Evolutionary conservation across 1,139 yeast genomes (phyloP).

Genomic region (Lodderomyces parapsilosis): DNA sequence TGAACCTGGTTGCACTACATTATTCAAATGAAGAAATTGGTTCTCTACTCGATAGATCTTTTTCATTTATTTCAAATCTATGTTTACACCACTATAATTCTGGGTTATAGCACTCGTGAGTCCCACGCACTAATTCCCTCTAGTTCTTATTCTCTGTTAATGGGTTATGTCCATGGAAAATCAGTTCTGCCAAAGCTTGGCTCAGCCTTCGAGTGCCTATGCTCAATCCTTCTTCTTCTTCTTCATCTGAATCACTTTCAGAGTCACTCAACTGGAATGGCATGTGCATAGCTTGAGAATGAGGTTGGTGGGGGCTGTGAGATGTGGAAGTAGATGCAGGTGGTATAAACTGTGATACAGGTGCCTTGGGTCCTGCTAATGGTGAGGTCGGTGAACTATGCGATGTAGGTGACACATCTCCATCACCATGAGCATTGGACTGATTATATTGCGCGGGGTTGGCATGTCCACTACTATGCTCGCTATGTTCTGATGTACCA

Average conservation of each 20-base stretch:
- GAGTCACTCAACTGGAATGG: slow-evolving; percentile 21
- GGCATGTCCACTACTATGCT: background rate
- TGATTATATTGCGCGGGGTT: background rate
- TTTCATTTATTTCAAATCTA: slow-evolving; percentile 2
- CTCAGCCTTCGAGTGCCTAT: slow-evolving; percentile 42
- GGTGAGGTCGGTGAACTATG: slow-evolving; percentile 13
- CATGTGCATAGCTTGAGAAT: slow-evolving; percentile 8
- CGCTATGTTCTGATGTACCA: background rate
- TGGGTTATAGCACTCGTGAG: background rate
- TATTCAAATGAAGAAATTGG: too few species aligned
- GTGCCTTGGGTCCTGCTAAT: slow-evolving; percentile 3
- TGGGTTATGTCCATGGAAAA: slow-evolving; percentile 33
- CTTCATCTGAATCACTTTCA: slow-evolving; percentile 20
- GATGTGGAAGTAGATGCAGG: background rate
- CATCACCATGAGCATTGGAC: background rate
- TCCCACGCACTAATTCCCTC: too few species aligned
- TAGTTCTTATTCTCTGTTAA: background rate
- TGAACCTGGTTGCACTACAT: too few species aligned
- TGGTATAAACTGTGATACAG: background rate
- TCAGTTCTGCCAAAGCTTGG: slow-evolving; percentile 48
- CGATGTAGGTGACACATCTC: slow-evolving; percentile 5
- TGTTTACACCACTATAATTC: slow-evolving; percentile 1
- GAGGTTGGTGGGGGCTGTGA: background rate
- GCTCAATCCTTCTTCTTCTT: slow-evolving; percentile 37
- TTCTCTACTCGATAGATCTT: background rate